These are phyloP conservation scores for Ilyonectria destructans DNA, from an alignment of 2,329 filamentous ascomycete species.

Conservation along the genomic window DNA sequence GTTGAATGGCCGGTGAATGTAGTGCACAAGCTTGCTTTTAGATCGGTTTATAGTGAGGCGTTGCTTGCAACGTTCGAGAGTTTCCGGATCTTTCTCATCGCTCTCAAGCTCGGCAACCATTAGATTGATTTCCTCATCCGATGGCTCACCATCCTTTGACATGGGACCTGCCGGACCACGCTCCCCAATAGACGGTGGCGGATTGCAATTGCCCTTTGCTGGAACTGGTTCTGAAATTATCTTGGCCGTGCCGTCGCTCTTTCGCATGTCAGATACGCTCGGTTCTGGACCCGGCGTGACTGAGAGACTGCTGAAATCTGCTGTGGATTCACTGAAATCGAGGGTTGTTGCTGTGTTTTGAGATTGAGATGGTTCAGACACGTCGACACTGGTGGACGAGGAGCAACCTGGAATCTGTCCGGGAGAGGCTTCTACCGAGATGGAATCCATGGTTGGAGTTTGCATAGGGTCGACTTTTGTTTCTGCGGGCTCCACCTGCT, in stretches of 20 bases:
- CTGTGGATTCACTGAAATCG: background rate
- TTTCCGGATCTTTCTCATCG: background rate
- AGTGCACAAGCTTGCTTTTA: background rate
- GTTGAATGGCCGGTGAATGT: background rate
- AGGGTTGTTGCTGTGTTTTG: background rate
- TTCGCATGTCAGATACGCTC: background rate
- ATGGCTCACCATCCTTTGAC: background rate
- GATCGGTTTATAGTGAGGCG: background rate
- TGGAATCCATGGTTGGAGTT: background rate
- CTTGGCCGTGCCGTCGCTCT: background rate
- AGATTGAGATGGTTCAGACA: background rate
- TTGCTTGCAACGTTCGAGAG: background rate
- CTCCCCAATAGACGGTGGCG: background rate
- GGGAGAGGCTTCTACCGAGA: background rate
- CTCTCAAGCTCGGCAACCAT: background rate
- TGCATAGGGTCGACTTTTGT: background rate
- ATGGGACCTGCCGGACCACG: background rate
- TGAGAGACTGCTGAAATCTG: background rate
- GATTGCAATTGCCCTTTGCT: background rate
- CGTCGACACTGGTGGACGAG: background rate
- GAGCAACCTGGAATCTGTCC: background rate
- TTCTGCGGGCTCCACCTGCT: background rate
- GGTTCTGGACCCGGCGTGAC: background rate
- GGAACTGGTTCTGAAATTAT: background rate
- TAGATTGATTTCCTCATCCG: background rate